These are phyloP conservation scores for Ustilago hordei DNA, from an alignment of 1,284 basidiomycete species.

Conservation along the genomic window DNA sequence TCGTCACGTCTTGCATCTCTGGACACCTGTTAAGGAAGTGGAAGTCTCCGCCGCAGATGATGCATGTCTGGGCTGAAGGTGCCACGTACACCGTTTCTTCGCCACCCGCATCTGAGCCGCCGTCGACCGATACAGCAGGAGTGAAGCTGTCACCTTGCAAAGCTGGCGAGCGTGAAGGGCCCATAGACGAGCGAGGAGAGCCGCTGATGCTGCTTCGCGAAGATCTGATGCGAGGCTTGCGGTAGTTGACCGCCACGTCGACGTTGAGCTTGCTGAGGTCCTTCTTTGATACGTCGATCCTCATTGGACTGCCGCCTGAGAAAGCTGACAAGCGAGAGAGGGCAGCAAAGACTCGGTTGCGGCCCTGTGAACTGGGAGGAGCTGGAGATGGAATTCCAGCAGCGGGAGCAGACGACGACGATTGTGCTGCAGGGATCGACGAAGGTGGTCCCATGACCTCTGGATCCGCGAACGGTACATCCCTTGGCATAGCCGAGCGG, in stretches of 20 bases:
- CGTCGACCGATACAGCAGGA: neutral
- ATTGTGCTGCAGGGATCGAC: neutral
- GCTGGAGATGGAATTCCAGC: neutral
- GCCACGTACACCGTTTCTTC: slow-evolving; percentile 14
- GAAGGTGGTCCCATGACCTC: slow-evolving; percentile 29
- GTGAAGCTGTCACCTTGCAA: slow-evolving; percentile 12
- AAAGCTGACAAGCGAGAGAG: slow-evolving; percentile 34
- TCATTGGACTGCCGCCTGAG: slow-evolving; percentile 26
- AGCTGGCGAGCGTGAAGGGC: slow-evolving; percentile 21
- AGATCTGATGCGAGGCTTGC: slow-evolving; percentile 32
- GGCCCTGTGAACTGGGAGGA: slow-evolving; percentile 13
- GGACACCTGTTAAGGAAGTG: slow-evolving; percentile 47
- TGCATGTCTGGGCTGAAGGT: slow-evolving; percentile 32
- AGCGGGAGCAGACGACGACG: slow-evolving; percentile 11
- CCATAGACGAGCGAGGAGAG: slow-evolving; percentile 27
- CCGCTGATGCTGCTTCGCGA: slow-evolving; percentile 24
- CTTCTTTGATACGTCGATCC: slow-evolving; percentile 22
- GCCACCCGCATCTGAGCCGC: neutral
- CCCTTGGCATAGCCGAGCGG: slow-evolving; percentile 11
- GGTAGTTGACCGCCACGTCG: slow-evolving; percentile 32
- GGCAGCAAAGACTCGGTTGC: slow-evolving; percentile 25
- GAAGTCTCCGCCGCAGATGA: slow-evolving; percentile 45
- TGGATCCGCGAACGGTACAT: slow-evolving; percentile 28
- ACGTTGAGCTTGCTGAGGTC: slow-evolving; percentile 32
- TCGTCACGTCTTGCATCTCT: slow-evolving; percentile 32